A percentile compares a stretch with the other conserved stretches of the same genome.
These are phyloP conservation scores for Tuber indicum DNA, from an alignment of 495 filamentous ascomycete genomes.

Conservation along the genomic window DNA sequence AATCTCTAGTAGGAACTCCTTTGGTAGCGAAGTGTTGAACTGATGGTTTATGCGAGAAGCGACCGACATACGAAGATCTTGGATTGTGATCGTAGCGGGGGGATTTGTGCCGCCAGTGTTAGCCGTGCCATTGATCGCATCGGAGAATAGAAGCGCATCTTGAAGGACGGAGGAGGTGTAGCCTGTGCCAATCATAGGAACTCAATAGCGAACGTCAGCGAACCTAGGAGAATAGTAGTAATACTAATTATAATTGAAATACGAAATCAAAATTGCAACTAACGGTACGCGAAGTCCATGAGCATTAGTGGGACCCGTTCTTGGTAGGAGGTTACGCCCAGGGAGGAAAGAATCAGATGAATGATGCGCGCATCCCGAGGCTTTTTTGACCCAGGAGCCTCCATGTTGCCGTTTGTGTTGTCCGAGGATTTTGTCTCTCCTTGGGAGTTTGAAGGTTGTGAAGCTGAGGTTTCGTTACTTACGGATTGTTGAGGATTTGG, in stretches of 20 bases:
- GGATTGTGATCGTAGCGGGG: constrained; percentile 48
- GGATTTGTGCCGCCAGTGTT: constrained; percentile 42
- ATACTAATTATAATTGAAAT: not conserved
- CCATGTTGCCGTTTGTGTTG: constrained; percentile 46
- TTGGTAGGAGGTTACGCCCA: constrained; percentile 85
- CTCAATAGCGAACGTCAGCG: not conserved
- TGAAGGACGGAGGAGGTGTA: constrained; percentile 58
- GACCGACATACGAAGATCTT: constrained; percentile 59
- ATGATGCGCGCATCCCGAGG: constrained; percentile 87
- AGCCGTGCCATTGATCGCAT: constrained; percentile 50
- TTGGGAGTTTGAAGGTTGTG: constrained; percentile 14
- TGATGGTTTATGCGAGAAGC: constrained; percentile 59
- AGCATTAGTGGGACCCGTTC: constrained; percentile 89
- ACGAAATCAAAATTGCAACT: constrained; percentile 48
- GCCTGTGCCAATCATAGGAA: constrained; percentile 7
- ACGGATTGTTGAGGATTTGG: constrained; percentile 20
- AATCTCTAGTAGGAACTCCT: constrained; percentile 79
- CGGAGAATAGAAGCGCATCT: constrained; percentile 59
- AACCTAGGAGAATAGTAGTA: not conserved
- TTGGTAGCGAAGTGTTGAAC: constrained; percentile 61
- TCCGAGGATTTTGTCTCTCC: constrained; percentile 21
- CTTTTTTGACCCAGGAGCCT: constrained; percentile 60
- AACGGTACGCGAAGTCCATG: constrained; percentile 91
- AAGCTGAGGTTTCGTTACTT: constrained; percentile 32
- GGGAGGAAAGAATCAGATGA: constrained; percentile 79